Evolutionary conservation across 306 rosid genomes (phyloP).

Genomic region (barrel medic (Medicago truncatula)): DNA sequence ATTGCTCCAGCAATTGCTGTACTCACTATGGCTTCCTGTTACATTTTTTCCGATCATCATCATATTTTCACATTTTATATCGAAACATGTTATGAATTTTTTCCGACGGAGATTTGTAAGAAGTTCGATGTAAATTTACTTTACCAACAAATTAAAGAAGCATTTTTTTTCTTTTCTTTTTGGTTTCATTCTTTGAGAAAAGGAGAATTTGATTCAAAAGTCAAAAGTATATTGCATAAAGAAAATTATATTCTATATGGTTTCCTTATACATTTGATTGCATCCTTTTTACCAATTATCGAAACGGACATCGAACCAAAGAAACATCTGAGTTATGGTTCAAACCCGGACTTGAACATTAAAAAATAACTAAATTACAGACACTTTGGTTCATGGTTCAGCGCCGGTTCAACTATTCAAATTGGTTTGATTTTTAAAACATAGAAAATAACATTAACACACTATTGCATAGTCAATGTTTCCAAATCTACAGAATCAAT

Average conservation of each 20-base stretch:
- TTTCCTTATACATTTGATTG: neutral
- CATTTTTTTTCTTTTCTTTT: neutral
- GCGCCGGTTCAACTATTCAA: no score
- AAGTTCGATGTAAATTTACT: no score
- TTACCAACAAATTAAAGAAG: no score
- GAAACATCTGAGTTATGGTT: neutral
- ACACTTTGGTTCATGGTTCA: no score
- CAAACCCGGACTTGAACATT: no score
- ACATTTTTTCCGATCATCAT: neutral
- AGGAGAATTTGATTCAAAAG: neutral
- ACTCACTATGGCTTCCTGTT: constrained; percentile 72
- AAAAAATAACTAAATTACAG: no score
- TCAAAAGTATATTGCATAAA: neutral
- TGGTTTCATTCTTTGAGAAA: neutral
- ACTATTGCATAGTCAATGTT: neutral
- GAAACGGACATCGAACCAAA: no score
- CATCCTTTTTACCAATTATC: neutral
- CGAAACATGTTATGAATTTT: neutral
- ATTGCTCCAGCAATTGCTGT: constrained; percentile 72
- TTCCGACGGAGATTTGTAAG: neutral
- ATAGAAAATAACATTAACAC: neutral
- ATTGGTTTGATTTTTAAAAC: neutral
- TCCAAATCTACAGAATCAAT: neutral
- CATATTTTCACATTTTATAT: neutral
- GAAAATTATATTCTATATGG: neutral